These are phyloP conservation scores for Talaromyces sp. DNA, from an alignment of 2,329 filamentous ascomycete species.

Conservation along the genomic window DNA sequence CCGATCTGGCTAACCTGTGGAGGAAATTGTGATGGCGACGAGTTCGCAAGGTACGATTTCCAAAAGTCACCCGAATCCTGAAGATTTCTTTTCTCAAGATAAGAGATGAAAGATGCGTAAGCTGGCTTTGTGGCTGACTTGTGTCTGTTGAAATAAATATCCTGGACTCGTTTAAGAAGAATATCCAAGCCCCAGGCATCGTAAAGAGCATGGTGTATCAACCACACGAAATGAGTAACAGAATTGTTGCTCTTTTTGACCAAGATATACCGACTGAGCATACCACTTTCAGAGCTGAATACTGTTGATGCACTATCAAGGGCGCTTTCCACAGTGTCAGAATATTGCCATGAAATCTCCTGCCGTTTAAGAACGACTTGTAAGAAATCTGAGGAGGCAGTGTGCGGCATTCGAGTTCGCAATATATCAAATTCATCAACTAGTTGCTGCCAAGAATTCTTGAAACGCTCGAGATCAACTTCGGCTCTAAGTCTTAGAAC, in stretches of 20 bases:
- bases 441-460: slow-evolving; percentile 46
- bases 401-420: slow-evolving; percentile 47
- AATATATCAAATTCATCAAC: slow-evolving; percentile 48
- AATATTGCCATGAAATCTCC: slow-evolving; percentile 35
- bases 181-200: slow-evolving; percentile 32
- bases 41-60: slow-evolving; percentile 28
- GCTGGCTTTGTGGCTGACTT: neutral
- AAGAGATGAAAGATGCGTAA: slow-evolving; percentile 28
- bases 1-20: slow-evolving; percentile 22
- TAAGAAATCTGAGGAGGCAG: slow-evolving; percentile 34
- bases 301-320: slow-evolving; percentile 26
- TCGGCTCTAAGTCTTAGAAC: slow-evolving; percentile 38
- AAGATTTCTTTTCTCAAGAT: slow-evolving; percentile 28
- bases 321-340: slow-evolving; percentile 27
- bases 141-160: slow-evolving; percentile 28
- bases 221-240: slow-evolving; percentile 45
- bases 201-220: slow-evolving; percentile 28
- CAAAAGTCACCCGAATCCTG: slow-evolving; percentile 30
- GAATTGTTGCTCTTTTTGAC: slow-evolving; percentile 27
- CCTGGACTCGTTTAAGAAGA: slow-evolving; percentile 36
- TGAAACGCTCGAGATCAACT: slow-evolving; percentile 44
- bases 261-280: slow-evolving; percentile 36
- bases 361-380: slow-evolving; percentile 41
- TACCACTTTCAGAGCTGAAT: slow-evolving; percentile 34
- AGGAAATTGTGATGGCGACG: slow-evolving; percentile 31